Conservation (phyloP, 2,329 filamentous ascomycete genomes). For the Emergomyces orientalis region DNA sequence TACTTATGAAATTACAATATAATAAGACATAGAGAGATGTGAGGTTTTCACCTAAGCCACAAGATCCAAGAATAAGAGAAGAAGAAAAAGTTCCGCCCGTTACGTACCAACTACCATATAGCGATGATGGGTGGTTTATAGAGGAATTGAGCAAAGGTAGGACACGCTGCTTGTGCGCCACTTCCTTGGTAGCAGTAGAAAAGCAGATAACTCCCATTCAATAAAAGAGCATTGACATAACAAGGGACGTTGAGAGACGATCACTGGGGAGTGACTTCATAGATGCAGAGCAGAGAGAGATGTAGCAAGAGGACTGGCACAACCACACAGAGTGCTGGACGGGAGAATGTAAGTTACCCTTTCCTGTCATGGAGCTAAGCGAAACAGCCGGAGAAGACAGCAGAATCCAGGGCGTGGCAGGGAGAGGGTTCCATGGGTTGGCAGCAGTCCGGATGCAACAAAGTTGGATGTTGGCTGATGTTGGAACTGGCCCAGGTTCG, state of each 20-base stretch:
- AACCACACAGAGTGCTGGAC: neutral
- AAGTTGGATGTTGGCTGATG: neutral
- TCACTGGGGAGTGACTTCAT: conserved; percentile 4
- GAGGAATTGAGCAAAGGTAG: conserved; percentile 1
- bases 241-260: neutral
- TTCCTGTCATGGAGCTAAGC: neutral
- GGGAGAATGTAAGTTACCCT: too few species aligned
- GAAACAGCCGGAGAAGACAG: neutral
- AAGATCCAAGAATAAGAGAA: neutral
- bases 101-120: neutral
- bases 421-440: neutral
- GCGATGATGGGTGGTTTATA: neutral
- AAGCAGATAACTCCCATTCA: neutral
- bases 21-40: too few species aligned
- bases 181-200: conserved; percentile 1
- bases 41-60: neutral
- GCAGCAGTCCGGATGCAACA: neutral
- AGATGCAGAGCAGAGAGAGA: neutral
- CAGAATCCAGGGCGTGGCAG: neutral
- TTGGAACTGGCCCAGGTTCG: neutral
- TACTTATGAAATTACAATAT: neutral
- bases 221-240: neutral
- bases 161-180: neutral
- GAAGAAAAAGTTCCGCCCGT: neutral
- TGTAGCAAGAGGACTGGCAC: neutral